Base-by-base conservation (phyloP, 2,329 filamentous ascomycete genomes). In the Aspergillus puulaauensis region DNA sequence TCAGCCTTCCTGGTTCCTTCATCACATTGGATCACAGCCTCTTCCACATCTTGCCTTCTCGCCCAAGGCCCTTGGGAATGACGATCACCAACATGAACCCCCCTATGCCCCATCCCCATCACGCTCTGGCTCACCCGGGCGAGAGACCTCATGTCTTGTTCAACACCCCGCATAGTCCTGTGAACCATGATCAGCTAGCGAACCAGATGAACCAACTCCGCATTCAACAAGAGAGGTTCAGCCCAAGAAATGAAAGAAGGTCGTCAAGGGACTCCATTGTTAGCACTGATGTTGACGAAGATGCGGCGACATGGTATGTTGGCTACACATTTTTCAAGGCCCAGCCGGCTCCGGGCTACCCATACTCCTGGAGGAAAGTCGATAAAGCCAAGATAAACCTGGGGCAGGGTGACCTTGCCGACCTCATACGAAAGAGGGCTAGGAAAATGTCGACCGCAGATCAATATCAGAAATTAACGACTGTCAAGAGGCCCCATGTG, bases 261-360 rank as follows among this genome's bases (percentile, higher is more conserved):
- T n/a, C 24, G 17, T n/a, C 24, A 14, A 51, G 51, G 44, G 56
- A 57, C 15, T 19, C 56, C 50, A 45, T 19, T 24, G 33, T 43
- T 12, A 12, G 44, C 23, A 46, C 54, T 44, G 60, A 65, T 21
- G 21, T 57, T 14, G 56, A 59, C 24, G 47, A 63, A 14, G 58
- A 57, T 17, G 24, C 55, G 7, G 60, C 61, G 4, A 49, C 60
- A 15, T 71, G 71, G 21, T 72, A 73, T 35, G 27, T 62, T 54
- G 73, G 74, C 3, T 76, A 69, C 59, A 72, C 67, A n/a, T 70
- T 75, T 49, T 68, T 66, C 62, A 71, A 71, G 52, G 72, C 71
- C 15, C 65, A 70, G 14, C 61, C 68, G 11, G 54, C 57, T 19
- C 58, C 68, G n/a, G 70, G 69, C 11, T 64, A 35, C 69, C 43